Evolutionary conservation across 495 filamentous ascomycete species (phyloP).

Genomic region (Penicillium maclennaniae): DNA sequence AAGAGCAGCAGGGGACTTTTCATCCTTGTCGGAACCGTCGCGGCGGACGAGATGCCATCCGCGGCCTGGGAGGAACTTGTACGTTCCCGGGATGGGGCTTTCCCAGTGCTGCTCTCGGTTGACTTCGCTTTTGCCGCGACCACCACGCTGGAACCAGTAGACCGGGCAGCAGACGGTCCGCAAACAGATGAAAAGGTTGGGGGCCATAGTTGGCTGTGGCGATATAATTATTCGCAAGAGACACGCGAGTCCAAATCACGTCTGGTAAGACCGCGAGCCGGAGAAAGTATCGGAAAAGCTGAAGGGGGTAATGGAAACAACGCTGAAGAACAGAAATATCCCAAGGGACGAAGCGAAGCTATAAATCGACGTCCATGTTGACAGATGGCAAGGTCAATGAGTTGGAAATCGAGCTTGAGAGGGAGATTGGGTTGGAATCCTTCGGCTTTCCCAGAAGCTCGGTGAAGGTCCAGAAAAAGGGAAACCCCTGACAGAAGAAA

Average conservation of each 20-base stretch:
- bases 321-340: conserved; percentile 22
- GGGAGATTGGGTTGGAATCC: conserved; percentile 21
- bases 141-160: conserved; percentile 44
- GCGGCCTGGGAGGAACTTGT: conserved; percentile 41
- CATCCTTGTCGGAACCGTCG: conserved; percentile 35
- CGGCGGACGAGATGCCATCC: conserved; percentile 44
- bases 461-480: conserved; percentile 14
- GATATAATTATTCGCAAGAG: conserved; percentile 1
- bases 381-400: conserved; percentile 17
- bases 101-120: conserved; percentile 45
- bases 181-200: conserved; percentile 45
- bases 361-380: conserved; percentile 40
- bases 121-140: conserved; percentile 35
- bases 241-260: neutral
- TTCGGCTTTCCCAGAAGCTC: conserved; percentile 24
- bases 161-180: conserved; percentile 38
- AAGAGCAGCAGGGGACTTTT: conserved; percentile 37
- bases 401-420: conserved; percentile 15
- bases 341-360: conserved; percentile 19
- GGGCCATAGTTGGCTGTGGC: conserved; percentile 32
- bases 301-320: conserved; percentile 20
- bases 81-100: conserved; percentile 42
- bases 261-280: neutral
- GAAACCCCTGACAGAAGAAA: conserved; percentile 11
- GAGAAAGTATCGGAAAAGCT: conserved; percentile 17